These are phyloP conservation scores for Microstegium vimineum DNA, from an alignment of 176 grass and related monocot genomes.

Conservation along the genomic window DNA sequence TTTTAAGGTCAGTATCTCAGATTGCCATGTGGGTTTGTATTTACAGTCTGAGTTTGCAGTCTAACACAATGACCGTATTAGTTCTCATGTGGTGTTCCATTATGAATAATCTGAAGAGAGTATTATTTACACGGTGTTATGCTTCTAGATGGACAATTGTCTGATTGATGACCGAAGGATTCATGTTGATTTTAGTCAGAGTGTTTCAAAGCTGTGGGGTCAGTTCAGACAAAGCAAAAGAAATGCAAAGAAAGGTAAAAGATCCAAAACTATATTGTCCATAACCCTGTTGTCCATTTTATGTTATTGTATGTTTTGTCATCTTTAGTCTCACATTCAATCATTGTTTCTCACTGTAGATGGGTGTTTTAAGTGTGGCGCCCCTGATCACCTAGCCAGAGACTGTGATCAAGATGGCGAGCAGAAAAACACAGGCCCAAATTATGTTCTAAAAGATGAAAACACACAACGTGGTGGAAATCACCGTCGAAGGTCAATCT, in stretches of 20 bases:
- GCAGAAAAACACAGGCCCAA: slow-evolving; percentile 51
- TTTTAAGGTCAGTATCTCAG: slow-evolving; percentile 63
- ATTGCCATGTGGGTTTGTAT: background rate
- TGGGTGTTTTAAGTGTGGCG: slow-evolving; percentile 94
- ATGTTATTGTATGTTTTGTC: background rate
- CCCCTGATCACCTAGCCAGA: slow-evolving; percentile 71
- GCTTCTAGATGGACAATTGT: slow-evolving; percentile 91
- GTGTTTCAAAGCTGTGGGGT: slow-evolving; percentile 91
- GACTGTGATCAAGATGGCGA: slow-evolving; percentile 56
- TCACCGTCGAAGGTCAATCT: slow-evolving; percentile 57
- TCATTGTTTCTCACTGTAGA: slow-evolving; percentile 41
- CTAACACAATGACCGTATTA: background rate
- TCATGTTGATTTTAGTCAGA: slow-evolving; percentile 99
- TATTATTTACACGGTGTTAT: slow-evolving; percentile 27
- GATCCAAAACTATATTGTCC: background rate
- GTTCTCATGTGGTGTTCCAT: slow-evolving; percentile 1
- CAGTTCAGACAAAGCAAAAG: slow-evolving; percentile 91
- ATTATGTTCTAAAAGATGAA: slow-evolving; percentile 90
- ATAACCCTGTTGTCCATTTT: background rate
- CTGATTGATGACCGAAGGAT: slow-evolving; percentile 95
- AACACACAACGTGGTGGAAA: slow-evolving; percentile 68
- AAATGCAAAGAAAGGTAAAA: slow-evolving; percentile 71
- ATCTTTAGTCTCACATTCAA: slow-evolving; percentile 5
- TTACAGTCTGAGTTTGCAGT: background rate
- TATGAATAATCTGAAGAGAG: background rate